Base-by-base conservation (phyloP, 495 filamentous ascomycete genomes). In the Filosporella fistucella region DNA sequence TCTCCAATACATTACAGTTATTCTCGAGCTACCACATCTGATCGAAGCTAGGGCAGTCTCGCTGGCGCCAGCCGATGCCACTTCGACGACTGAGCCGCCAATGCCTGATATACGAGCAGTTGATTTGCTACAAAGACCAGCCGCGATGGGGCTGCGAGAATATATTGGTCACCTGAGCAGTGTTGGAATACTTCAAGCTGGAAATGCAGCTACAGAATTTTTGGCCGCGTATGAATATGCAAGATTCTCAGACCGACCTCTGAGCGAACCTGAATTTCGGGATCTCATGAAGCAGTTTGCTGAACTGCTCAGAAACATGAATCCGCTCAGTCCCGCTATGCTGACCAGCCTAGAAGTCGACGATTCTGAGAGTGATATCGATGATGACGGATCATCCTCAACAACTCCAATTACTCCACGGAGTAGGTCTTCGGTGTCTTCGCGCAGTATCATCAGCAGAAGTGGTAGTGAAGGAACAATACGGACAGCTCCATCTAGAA, bases 1-100 rank as follows among this genome's bases (percentile, higher is more conserved):
- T 54, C 65, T 96, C 9, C 81, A 91, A 36, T 96, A 91, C 61
- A 71, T 71, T 30, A 79, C 76, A 0, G 88, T 98, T n/a, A 77
- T 98, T 11, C 68, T 72, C 16, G 94, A 97, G 67, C 71, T 98
- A 12, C 87, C 91, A 2, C 85, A 95, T 57, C 72, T 98, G 18
- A 89, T 98, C 47, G 93, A 98, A 64, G 91, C 89, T 0, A 90
- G 90, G 66, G 93, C 90, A 6, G 81, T 93, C 11, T 86, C 89
- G 1, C 72, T 93, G 30, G 88, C 88, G 1, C 86, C 86, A 1
- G 64, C 74, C 0, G 84, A 90, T 46, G 65, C 68, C 4, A 50
- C 58, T 13, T 76, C 71, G 42, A 53, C 51, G 11, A 45, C 66
- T 9, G 54, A 70, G 2, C 66, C 66, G 21, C 66, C 70, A 6